Base-by-base conservation (phyloP, 768 basidiomycete species). In the Serendipita sp. region DNA sequence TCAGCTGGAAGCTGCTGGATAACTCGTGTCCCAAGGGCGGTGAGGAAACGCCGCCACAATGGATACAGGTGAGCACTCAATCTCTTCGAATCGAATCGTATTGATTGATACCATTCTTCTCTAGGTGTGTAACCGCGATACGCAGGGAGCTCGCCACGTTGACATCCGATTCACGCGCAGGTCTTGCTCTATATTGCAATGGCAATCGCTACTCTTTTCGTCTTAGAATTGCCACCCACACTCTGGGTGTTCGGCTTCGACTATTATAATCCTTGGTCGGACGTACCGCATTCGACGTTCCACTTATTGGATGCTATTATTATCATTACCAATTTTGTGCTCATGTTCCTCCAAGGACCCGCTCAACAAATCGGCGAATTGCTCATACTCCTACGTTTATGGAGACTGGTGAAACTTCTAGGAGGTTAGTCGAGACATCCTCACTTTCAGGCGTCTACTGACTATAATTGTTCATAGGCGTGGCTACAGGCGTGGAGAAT, bases 351-450 rank as follows among this genome's bases (percentile, higher is more conserved):
- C 11, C 31, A 26, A 28, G 53, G 53, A 33, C 53, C 53, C 4
- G 53, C 53, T 17, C 53, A 58, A 58, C 90, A 91, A 70, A 76
- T 85, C 4, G 76, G 79, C 7, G 80, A 78, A 3, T 72, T 91
- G 26, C 78, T 91, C 34, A 77, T 91, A 43, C 73, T 86, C 20
- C 74, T 91, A 30, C 88, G 89, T 71, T 71, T 91, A 14, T 90
- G 90, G 89, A 78, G 89, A 26, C 74, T 91, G 33, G 79, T 90
- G 26, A 88, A 90, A 69, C 75, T 91, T 13, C 82, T 88, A 9
- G 79, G 79, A 71, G 81, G 79, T 80, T 63, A 68, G 72, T 60
- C 34, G 34, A n/a, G n/a, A n/a, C n/a, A 3, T 26, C 26, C 20
- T 3, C 14, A 31, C 48, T 48, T 38, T 65, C 33, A 65, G 61